Conservation (phyloP, 192 early-diverging fungal species). For the Umbelopsis vinacea region DNA sequence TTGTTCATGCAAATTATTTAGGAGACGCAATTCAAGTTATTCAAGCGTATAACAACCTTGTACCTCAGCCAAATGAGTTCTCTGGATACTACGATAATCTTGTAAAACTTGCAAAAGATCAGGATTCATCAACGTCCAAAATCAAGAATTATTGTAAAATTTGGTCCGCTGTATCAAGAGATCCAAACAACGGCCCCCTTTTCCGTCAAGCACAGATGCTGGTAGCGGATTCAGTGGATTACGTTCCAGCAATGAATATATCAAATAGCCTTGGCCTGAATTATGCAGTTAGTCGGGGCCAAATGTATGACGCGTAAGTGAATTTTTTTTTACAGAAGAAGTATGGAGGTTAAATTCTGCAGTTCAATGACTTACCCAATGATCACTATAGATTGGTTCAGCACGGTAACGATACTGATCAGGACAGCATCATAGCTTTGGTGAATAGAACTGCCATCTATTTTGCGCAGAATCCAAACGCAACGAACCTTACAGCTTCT, state of each 20-base stretch:
- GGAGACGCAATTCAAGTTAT: conserved; percentile 11
- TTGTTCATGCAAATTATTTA: neutral
- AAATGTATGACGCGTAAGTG: conserved; percentile 20
- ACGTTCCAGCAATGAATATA: conserved; percentile 9
- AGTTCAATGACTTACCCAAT: neutral
- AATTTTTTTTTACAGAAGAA: too few relatives aligned
- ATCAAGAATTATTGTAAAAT: neutral
- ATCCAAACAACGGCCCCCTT: neutral
- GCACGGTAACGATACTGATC: conserved; percentile 9
- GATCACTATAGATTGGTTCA: neutral
- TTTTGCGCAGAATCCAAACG: conserved; percentile 3
- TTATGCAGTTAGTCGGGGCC: conserved; percentile 14
- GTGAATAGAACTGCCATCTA: neutral
- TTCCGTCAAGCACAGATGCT: conserved; percentile 17
- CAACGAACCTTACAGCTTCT: neutral
- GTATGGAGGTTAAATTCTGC: neutral
- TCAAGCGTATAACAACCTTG: conserved; percentile 8
- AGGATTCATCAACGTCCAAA: neutral
- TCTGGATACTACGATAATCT: neutral
- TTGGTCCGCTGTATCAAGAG: conserved; percentile 6
- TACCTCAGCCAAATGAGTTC: conserved; percentile 19
- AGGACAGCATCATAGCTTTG: neutral
- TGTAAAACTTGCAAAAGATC: neutral
- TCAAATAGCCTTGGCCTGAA: conserved; percentile 3
- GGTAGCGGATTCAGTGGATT: conserved; percentile 3